These are phyloP conservation scores for Termitomyces eurrhizus DNA, from an alignment of 768 basidiomycete genomes.

Conservation along the genomic window DNA sequence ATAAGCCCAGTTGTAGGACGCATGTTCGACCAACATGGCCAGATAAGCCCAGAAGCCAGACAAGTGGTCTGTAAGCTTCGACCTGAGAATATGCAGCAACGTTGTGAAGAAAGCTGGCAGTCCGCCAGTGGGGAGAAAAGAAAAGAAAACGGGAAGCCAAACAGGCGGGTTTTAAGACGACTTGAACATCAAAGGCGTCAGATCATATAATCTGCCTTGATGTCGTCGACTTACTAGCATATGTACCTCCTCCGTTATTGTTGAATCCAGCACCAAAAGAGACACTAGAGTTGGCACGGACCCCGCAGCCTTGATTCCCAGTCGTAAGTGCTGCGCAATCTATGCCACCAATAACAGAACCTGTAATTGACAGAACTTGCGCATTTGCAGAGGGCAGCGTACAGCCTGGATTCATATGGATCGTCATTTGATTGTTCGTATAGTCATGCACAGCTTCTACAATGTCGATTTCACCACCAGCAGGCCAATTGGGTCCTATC, in stretches of 20 bases:
- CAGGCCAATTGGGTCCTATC: slow-evolving; percentile 60
- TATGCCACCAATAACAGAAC: slow-evolving; percentile 62
- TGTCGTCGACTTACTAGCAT: slow-evolving; percentile 63
- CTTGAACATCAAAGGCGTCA: slow-evolving; percentile 10
- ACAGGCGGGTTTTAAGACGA: slow-evolving; percentile 12
- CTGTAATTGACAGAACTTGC: slow-evolving; percentile 50
- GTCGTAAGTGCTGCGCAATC: slow-evolving; percentile 71
- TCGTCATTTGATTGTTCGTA: slow-evolving; percentile 76
- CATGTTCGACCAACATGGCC: slow-evolving; percentile 36
- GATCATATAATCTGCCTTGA: background rate
- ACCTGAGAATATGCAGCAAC: slow-evolving; percentile 9
- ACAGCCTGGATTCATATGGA: slow-evolving; percentile 77
- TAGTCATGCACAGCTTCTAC: slow-evolving; percentile 81
- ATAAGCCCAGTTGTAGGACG: slow-evolving; percentile 42
- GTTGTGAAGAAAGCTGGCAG: slow-evolving; percentile 10
- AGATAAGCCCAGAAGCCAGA: slow-evolving; percentile 20
- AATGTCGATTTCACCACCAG: slow-evolving; percentile 77
- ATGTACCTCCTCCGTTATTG: slow-evolving; percentile 76
- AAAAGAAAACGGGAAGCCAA: background rate
- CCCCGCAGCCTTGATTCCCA: slow-evolving; percentile 81
- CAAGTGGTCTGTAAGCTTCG: slow-evolving; percentile 11
- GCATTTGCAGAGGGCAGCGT: slow-evolving; percentile 47
- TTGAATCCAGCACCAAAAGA: slow-evolving; percentile 90
- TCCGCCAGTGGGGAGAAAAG: slow-evolving; percentile 1
- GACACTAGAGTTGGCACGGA: slow-evolving; percentile 52